A percentile compares a stretch with the other conserved stretches of the same genome.
Evolutionary conservation across 1,284 basidiomycete genomes (phyloP).

Genomic region (Coniferiporia weirii): DNA sequence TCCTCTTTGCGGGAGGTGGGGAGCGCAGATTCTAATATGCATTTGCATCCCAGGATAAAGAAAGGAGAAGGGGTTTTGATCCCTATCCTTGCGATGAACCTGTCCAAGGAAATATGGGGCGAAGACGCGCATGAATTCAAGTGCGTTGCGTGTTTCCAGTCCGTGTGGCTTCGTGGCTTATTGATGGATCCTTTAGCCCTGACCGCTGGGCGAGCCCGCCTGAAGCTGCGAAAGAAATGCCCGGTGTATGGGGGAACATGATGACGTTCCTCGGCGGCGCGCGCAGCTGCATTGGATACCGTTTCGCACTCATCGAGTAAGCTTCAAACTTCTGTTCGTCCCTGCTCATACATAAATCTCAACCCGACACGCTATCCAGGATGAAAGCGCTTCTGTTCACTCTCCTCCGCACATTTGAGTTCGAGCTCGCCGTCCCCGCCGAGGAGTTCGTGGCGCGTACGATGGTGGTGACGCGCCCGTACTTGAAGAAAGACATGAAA

Average conservation of each 20-base stretch:
- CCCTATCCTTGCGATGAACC: conserved; percentile 33
- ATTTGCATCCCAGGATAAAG: conserved; percentile 26
- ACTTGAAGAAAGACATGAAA: conserved; percentile 18
- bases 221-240: conserved; percentile 22
- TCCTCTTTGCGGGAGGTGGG: background rate
- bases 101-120: conserved; percentile 35
- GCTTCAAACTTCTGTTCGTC: conserved; percentile 5
- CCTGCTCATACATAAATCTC: background rate
- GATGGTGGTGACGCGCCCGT: conserved; percentile 21
- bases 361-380: conserved; percentile 8
- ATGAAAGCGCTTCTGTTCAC: conserved; percentile 26
- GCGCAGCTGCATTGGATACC: conserved; percentile 34
- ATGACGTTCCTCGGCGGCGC: conserved; percentile 30
- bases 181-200: conserved; percentile 21
- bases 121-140: conserved; percentile 34
- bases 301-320: conserved; percentile 39
- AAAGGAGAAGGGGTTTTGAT: conserved; percentile 28
- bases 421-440: conserved; percentile 22
- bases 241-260: conserved; percentile 28
- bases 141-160: background rate
- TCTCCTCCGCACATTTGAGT: conserved; percentile 23
- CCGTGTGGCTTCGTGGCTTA: background rate
- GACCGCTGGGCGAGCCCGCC: conserved; percentile 29
- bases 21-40: background rate
- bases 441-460: conserved; percentile 21